These are phyloP conservation scores for Cryptococcus wingfieldii DNA, from an alignment of 1,284 basidiomycete species.

Conservation along the genomic window DNA sequence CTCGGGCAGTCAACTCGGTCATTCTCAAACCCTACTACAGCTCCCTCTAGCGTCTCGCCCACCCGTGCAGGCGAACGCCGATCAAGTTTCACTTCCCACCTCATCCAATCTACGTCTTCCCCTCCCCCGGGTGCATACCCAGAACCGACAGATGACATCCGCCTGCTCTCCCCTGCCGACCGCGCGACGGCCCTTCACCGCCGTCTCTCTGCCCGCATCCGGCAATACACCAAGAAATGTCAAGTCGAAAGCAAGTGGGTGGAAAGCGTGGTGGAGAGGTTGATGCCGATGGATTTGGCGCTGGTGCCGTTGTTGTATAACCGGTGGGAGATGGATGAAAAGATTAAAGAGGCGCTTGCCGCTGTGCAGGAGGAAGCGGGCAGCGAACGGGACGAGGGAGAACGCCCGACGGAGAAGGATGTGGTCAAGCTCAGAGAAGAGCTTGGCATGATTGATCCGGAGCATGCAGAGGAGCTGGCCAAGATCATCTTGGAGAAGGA, in stretches of 20 bases:
- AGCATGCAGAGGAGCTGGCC: slow-evolving; percentile 11
- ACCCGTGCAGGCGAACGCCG: background rate
- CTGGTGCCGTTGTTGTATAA: slow-evolving; percentile 28
- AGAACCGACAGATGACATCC: slow-evolving; percentile 21
- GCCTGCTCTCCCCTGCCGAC: slow-evolving; percentile 17
- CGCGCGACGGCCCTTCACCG: slow-evolving; percentile 15
- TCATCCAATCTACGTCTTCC: background rate
- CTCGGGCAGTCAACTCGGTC: background rate
- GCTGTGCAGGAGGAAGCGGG: background rate
- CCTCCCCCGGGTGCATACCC: slow-evolving; percentile 2
- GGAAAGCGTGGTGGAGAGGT: slow-evolving; percentile 10
- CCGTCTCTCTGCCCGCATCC: slow-evolving; percentile 14
- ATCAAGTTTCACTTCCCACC: too few species aligned
- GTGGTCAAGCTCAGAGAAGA: slow-evolving; percentile 8
- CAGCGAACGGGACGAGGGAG: background rate
- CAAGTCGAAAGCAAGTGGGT: slow-evolving; percentile 1
- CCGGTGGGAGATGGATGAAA: slow-evolving; percentile 12
- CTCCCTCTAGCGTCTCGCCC: background rate
- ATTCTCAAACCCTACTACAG: background rate
- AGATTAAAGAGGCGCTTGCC: slow-evolving; percentile 16
- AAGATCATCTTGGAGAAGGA: slow-evolving; percentile 8
- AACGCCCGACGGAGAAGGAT: slow-evolving; percentile 4
- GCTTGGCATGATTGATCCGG: slow-evolving; percentile 15
- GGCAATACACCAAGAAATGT: slow-evolving; percentile 6
- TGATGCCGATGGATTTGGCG: slow-evolving; percentile 21